Evolutionary conservation across 306 rosid species (phyloP), one percentile per base, ranked within the genome.

Genomic region (Oxytropis ochrocephala): DNA sequence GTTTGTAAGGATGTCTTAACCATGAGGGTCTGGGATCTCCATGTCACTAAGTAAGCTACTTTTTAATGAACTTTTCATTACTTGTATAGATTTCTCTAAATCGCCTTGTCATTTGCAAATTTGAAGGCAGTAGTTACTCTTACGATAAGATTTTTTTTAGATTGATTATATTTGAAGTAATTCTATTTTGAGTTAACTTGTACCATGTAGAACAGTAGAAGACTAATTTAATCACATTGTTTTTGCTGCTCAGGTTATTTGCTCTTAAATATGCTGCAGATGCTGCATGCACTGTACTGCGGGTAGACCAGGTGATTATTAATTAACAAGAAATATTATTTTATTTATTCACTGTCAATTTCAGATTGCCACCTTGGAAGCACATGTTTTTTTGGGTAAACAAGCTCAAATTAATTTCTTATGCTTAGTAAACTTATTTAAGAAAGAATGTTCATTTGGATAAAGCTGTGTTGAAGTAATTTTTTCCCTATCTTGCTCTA

Each of bases 291-390:
- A 94, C 99, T 21, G 99, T 94, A 33, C 84, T 94, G 13, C 89
- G 95, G 42, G 97, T 94, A 36, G 99, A 94, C 76, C 99, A 94
- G 94, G 99, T 94, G n/a, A n/a, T n/a, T n/a, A n/a, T n/a, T n/a
- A 84, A 69, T 54, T 41, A 61, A 51, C 32, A 70, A 10, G 64
- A 60, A 50, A 11, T 67, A 9, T 30, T 38, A 9, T 3, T 38
- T 38, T 11, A 8, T 16, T 51, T 10, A 5, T 44, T 75, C 55
- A 19, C 5, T 29, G 39, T 19, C 47, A 32, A 24, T 62, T 44
- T 2, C 50, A 21, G 53, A 70, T 18, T 24, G 24, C 18, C 58
- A 14, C 53, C 13, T 21, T 11, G 8, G 3, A 62, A 63, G 35
- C 38, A 39, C 57, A 12, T 50, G 24, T 47, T 27, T 5, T 33